Percentiles rank a stretch among this genome's conserved stretches.
These are phyloP conservation scores for Caloboletus firmus DNA, from an alignment of 1,284 basidiomycete species.

Conservation along the genomic window DNA sequence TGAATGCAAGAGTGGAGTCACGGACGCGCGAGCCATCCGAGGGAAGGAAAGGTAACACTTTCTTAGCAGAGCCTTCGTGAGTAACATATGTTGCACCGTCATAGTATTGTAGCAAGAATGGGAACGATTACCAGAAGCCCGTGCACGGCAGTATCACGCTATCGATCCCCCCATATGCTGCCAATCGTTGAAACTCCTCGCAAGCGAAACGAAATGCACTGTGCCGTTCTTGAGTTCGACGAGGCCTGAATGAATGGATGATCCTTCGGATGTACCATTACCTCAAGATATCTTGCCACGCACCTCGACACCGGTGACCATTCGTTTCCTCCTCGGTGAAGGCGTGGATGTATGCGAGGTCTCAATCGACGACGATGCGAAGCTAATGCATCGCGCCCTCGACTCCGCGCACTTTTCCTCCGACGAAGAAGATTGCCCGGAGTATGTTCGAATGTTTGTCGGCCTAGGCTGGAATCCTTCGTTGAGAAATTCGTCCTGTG, in stretches of 20 bases:
- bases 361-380: not conserved
- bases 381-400: not conserved
- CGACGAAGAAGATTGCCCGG: not conserved
- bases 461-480: constrained; percentile 3
- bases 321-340: not conserved
- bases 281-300: not conserved
- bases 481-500: not conserved
- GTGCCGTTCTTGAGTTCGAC: constrained; percentile 13
- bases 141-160: constrained; percentile 1
- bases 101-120: constrained; percentile 15
- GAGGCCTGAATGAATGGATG: constrained; percentile 6
- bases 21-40: constrained; percentile 5
- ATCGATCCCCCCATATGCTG: not conserved
- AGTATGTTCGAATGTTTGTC: not conserved
- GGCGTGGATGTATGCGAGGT: not conserved
- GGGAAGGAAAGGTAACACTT: constrained; percentile 4
- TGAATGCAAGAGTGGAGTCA: constrained; percentile 8
- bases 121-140: constrained; percentile 9
- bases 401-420: not conserved
- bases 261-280: not conserved
- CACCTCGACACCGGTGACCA: not conserved
- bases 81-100: not conserved
- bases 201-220: not conserved
- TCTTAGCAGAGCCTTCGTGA: not conserved
- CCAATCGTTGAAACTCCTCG: not conserved